Evolutionary conservation across 2,329 filamentous ascomycete species (phyloP).

Genomic region (Sarocladium oryzae): DNA sequence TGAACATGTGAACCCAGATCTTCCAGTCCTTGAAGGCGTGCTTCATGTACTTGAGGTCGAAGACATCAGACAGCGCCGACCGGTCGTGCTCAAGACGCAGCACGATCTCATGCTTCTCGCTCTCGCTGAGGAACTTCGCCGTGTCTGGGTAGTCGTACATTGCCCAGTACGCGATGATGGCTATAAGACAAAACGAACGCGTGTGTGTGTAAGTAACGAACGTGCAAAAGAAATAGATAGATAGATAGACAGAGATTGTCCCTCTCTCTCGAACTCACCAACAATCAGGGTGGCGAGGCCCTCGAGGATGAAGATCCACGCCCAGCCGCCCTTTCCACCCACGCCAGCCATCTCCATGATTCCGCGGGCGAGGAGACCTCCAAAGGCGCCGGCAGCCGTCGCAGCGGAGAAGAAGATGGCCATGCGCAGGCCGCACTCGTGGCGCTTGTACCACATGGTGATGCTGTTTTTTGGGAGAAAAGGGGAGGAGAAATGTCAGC

Average conservation of each 20-base stretch:
- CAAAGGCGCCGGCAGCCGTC: slow-evolving; percentile 55
- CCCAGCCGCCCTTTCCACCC: slow-evolving; percentile 55
- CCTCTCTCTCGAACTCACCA: too few relatives aligned
- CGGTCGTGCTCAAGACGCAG: slow-evolving; percentile 36
- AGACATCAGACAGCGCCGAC: slow-evolving; percentile 46
- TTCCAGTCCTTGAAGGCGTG: slow-evolving; percentile 50
- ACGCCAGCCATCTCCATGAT: slow-evolving; percentile 51
- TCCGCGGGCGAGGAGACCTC: slow-evolving; percentile 53
- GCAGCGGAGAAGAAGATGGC: slow-evolving; percentile 53
- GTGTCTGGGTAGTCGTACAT: slow-evolving; percentile 54
- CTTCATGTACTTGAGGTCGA: slow-evolving; percentile 47
- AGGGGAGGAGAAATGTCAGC: neutral
- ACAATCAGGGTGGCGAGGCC: slow-evolving; percentile 42
- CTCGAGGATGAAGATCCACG: slow-evolving; percentile 75
- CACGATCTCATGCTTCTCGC: slow-evolving; percentile 37
- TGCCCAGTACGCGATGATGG: slow-evolving; percentile 39
- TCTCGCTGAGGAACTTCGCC: slow-evolving; percentile 39
- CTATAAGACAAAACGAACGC: slow-evolving; percentile 25
- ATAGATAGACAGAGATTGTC: too few relatives aligned
- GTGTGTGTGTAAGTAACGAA: neutral
- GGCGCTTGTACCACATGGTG: slow-evolving; percentile 51
- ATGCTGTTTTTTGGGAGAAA: slow-evolving; percentile 28
- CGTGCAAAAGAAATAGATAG: neutral
- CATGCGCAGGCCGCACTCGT: slow-evolving; percentile 56
- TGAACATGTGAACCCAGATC: slow-evolving; percentile 49